Evolutionary conservation across 2,329 filamentous ascomycete species (phyloP).

Genomic region (Aspergillus quadricinctus): DNA sequence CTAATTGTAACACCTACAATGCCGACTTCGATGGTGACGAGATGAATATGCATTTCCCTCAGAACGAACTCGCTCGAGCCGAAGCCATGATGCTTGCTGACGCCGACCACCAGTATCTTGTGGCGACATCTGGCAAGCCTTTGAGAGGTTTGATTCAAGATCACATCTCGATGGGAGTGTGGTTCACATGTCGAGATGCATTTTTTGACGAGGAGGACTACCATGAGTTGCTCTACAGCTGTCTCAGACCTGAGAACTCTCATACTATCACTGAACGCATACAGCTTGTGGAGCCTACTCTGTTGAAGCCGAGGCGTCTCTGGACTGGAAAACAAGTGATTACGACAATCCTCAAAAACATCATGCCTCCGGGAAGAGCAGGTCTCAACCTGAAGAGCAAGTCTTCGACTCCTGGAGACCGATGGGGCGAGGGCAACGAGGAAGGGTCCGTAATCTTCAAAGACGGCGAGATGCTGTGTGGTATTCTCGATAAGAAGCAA

Average conservation of each 20-base stretch:
- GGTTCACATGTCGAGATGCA: conserved; percentile 83
- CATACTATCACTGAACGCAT: conserved; percentile 82
- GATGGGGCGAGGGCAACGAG: conserved; percentile 69
- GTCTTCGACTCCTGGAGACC: conserved; percentile 69
- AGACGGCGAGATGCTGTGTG: conserved; percentile 80
- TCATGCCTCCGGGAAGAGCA: conserved; percentile 70
- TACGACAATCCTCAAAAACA: conserved; percentile 87
- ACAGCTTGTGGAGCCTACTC: conserved; percentile 71
- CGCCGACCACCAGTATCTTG: conserved; percentile 95
- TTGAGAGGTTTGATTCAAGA: conserved; percentile 96
- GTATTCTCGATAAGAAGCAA: conserved; percentile 93
- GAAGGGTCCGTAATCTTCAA: conserved; percentile 79
- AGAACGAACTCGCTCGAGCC: conserved; percentile 89
- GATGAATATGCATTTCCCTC: conserved; percentile 99
- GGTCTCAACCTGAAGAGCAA: conserved; percentile 76
- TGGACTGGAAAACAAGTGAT: conserved; percentile 98
- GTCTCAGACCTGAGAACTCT: conserved; percentile 81
- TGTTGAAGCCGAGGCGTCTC: conserved; percentile 72
- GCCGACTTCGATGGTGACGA: conserved; percentile 99
- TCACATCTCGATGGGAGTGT: conserved; percentile 91
- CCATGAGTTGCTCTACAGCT: conserved; percentile 88
- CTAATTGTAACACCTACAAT: conserved; percentile 99
- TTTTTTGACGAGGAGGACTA: conserved; percentile 87
- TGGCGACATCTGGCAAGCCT: conserved; percentile 87
- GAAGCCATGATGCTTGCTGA: conserved; percentile 92